A percentile compares a stretch with the other conserved stretches of the same genome.
Evolutionary conservation across 495 filamentous ascomycete species (phyloP).

Genomic region (Aspergillus incahuasiensis): DNA sequence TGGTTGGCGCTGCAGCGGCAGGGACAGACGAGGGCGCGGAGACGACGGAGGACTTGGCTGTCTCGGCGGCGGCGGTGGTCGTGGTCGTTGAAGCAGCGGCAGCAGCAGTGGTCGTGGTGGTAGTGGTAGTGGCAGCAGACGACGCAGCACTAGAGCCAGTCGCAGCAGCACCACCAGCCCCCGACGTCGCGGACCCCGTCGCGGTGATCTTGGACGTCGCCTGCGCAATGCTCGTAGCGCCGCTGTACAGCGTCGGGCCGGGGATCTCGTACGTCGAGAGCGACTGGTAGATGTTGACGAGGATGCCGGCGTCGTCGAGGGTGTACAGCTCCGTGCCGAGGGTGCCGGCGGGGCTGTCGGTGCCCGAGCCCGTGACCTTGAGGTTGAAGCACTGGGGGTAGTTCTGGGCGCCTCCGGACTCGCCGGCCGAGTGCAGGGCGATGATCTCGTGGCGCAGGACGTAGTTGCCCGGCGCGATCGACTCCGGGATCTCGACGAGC

Average conservation of each 20-base stretch:
- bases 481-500: conserved; percentile 62
- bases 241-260: conserved; percentile 48
- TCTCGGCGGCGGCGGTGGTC: background rate
- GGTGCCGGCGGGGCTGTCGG: conserved; percentile 51
- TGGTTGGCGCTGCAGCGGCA: background rate
- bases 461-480: conserved; percentile 66
- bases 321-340: conserved; percentile 61
- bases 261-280: conserved; percentile 50
- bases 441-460: conserved; percentile 80
- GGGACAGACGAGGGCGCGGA: background rate
- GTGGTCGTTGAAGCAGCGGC: background rate
- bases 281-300: conserved; percentile 59
- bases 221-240: conserved; percentile 5
- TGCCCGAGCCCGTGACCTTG: conserved; percentile 61
- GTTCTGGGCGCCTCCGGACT: conserved; percentile 63
- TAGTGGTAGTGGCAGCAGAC: background rate
- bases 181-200: background rate
- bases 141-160: background rate
- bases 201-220: background rate
- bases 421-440: conserved; percentile 63
- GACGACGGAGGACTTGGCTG: background rate
- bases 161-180: background rate
- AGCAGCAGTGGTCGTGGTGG: background rate
- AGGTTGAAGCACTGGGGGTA: conserved; percentile 82
- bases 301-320: conserved; percentile 56